phyloP scores from a whole-genome alignment of 176 grass and related monocot genomes.

The Paspalum vaginatum region DNA sequence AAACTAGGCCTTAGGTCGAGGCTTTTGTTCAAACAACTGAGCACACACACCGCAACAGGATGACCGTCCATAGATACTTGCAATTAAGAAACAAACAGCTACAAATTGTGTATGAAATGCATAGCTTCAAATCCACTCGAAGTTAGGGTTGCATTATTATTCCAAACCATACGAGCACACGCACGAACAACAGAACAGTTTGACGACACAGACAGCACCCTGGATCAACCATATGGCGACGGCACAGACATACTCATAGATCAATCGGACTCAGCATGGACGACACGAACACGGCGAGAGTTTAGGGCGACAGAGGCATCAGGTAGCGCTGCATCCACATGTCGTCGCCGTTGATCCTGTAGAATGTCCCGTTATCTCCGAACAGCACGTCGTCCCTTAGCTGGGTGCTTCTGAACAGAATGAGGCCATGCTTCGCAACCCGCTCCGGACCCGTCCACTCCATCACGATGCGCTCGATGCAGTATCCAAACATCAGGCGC shows the following conservation, averaged over 20 bases:
- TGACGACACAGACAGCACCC: background rate
- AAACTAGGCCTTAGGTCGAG: too few species aligned
- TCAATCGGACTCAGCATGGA: background rate
- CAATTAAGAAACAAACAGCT: too few species aligned
- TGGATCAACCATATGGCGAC: background rate
- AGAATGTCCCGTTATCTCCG: background rate
- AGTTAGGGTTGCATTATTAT: too few species aligned
- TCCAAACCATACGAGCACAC: too few species aligned
- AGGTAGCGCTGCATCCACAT: conserved; percentile 10
- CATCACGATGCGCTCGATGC: background rate
- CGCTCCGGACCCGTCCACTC: background rate
- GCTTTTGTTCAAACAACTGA: too few species aligned
- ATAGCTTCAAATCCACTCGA: too few species aligned
- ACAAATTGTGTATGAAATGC: too few species aligned
- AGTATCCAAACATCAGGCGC: background rate
- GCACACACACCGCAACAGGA: too few species aligned
- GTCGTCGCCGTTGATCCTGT: background rate
- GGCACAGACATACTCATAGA: background rate
- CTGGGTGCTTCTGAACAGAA: background rate
- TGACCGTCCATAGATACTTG: too few species aligned
- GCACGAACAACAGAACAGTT: background rate
- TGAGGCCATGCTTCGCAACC: background rate
- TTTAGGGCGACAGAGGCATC: background rate
- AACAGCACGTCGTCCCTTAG: background rate
- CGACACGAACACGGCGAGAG: background rate